Base-by-base conservation (phyloP, 2,329 filamentous ascomycete genomes). In the Monilinia vaccinii-corymbosi region DNA sequence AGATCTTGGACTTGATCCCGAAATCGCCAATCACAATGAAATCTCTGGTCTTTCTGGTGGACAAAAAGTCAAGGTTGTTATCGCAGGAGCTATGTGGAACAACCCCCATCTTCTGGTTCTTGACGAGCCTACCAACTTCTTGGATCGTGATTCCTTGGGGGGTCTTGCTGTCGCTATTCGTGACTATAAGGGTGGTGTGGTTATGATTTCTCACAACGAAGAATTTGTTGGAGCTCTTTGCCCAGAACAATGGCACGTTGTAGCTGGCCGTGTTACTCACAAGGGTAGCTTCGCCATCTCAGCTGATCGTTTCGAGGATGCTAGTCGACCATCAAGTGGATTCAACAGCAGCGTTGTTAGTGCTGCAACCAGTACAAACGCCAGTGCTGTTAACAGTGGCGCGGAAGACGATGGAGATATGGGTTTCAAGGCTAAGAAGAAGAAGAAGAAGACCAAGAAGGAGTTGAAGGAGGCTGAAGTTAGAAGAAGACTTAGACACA, bases 141-240 rank as follows among this genome's bases (percentile, higher is more conserved):
- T 99, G 79, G 94, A 99, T 73, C 91, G 94, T 69, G 94, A 99
- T 77, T 96, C 92, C 18, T 86, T 99, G 21, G 95, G 94, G 71
- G 94, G 93, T 75, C 83, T 99, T 59, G 92, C 94, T n/a, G 91
- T 96, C 45, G 94, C 94, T 66, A 97, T 99, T 71, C 90, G 92
- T 68, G 94, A 97, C 72, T 99, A 95, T 84, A 95, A 91, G 79
- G 94, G 94, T 67, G 94, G 94, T 75, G 94, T 99, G 2, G 92
- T 99, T 65, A 96, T 99, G 86, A 99, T 99, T 75, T 97, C 92
- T 63, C 94, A 99, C 78, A 97, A 99, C 82, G 92, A 97, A 73
- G 94, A 99, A 75, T 99, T 99, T 71, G 92, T 99, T 56, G 92
- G 93, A 62, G 93, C 93, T 3, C 85, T 99, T 13, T 94, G 94